phyloP scores from a whole-genome alignment of 2,329 filamentous ascomycete genomes.

The Huntiella moniliformis region DNA sequence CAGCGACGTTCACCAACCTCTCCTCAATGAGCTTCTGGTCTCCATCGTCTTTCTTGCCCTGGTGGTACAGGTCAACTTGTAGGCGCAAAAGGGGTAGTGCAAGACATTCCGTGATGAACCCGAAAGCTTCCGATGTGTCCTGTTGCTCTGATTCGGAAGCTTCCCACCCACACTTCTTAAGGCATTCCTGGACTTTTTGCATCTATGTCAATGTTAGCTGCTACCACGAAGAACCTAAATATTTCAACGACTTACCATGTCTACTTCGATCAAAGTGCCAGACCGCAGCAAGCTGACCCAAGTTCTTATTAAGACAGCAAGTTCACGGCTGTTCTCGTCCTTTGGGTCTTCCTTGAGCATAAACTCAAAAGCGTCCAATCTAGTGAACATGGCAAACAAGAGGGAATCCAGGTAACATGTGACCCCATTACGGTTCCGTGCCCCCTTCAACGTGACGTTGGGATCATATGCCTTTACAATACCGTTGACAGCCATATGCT shows the following conservation, averaged over 20 bases:
- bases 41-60: slow-evolving; percentile 65
- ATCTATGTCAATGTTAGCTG: slow-evolving; percentile 32
- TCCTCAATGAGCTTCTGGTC: slow-evolving; percentile 95
- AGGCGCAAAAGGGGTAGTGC: slow-evolving; percentile 73
- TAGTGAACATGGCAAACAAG: slow-evolving; percentile 89
- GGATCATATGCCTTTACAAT: slow-evolving; percentile 59
- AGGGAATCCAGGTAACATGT: slow-evolving; percentile 92
- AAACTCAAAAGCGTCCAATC: slow-evolving; percentile 76
- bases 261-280: slow-evolving; percentile 67
- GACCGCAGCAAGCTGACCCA: slow-evolving; percentile 87
- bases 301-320: slow-evolving; percentile 62
- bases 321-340: slow-evolving; percentile 49
- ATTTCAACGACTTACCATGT: slow-evolving; percentile 43
- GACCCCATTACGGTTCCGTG: slow-evolving; percentile 66
- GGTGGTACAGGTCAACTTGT: slow-evolving; percentile 89
- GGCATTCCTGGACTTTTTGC: slow-evolving; percentile 58
- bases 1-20: slow-evolving; percentile 71
- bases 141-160: slow-evolving; percentile 65
- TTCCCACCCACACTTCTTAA: slow-evolving; percentile 75
- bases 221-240: not conserved
- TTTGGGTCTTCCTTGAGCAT: slow-evolving; percentile 66
- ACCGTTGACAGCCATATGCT: slow-evolving; percentile 66
- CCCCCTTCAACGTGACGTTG: slow-evolving; percentile 55
- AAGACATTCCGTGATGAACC: slow-evolving; percentile 79
- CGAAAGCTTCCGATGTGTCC: slow-evolving; percentile 89